Percentiles rank a stretch among this genome's conserved stretches.
These are phyloP conservation scores for Hericium rajendrae DNA, from an alignment of 768 basidiomycete species.

Conservation along the genomic window DNA sequence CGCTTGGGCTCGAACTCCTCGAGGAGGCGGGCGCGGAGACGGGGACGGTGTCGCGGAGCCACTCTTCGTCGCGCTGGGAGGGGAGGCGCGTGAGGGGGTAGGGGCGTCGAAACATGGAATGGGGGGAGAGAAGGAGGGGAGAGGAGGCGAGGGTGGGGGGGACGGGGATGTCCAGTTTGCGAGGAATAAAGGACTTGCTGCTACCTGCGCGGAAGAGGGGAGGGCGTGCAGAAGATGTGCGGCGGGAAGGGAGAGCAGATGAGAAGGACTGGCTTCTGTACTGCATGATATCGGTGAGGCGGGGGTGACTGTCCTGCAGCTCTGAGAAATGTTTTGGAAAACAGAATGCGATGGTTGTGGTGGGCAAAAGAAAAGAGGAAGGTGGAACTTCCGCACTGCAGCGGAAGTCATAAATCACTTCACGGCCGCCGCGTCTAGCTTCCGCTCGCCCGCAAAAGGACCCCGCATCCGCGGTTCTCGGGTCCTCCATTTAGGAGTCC, in stretches of 20 bases:
- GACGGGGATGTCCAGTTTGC: slow-evolving; percentile 32
- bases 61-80: slow-evolving; percentile 43
- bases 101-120: slow-evolving; percentile 38
- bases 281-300: background rate
- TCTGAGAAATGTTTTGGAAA: no score
- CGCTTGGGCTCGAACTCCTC: no score
- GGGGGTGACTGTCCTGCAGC: no score
- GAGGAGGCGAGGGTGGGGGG: slow-evolving; percentile 51
- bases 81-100: slow-evolving; percentile 27
- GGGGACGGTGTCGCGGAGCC: slow-evolving; percentile 60
- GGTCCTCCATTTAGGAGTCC: no score
- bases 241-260: background rate
- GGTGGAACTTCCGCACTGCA: no score
- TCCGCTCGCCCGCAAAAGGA: no score
- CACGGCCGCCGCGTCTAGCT: no score
- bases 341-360: no score
- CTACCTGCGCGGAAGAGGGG: slow-evolving; percentile 2
- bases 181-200: slow-evolving; percentile 3
- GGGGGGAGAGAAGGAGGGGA: slow-evolving; percentile 41
- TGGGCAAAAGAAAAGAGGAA: no score
- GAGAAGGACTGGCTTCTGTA: background rate
- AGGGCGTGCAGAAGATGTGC: background rate
- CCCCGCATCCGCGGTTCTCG: no score
- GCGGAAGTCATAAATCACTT: no score
- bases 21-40: background rate